phyloP scores from a whole-genome alignment of 2,329 filamentous ascomycete genomes.

The Drechslera avenae region DNA sequence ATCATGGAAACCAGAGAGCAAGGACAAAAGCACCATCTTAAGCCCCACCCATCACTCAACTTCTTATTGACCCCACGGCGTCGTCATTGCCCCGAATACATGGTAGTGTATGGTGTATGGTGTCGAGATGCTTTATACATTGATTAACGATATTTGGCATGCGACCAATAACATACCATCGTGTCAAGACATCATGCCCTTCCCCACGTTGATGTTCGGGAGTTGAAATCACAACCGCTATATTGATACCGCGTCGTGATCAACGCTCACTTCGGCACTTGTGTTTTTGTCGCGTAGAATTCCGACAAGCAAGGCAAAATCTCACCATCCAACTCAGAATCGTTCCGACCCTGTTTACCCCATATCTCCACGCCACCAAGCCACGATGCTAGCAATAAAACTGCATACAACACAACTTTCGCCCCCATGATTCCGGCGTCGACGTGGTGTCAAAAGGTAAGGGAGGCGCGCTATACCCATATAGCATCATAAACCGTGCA shows the following conservation, averaged over 20 bases:
- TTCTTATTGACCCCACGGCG: neutral
- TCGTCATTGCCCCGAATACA: neutral
- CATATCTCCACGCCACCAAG: too few relatives aligned
- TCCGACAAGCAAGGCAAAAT: constrained; percentile 7
- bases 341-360: too few relatives aligned
- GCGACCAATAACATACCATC: constrained; percentile 9
- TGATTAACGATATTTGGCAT: constrained; percentile 8
- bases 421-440: too few relatives aligned
- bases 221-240: neutral
- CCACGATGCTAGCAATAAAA: too few relatives aligned
- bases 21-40: constrained; percentile 1
- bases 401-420: too few relatives aligned
- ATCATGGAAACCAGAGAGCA: neutral
- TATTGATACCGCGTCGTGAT: neutral
- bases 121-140: constrained; percentile 11
- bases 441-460: too few relatives aligned
- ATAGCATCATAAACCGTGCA: too few relatives aligned
- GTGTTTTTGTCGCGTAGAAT: neutral
- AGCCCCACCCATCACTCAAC: neutral
- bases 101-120: constrained; percentile 3
- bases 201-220: neutral
- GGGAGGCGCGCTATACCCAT: too few relatives aligned
- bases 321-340: too few relatives aligned
- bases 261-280: constrained; percentile 13
- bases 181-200: neutral